Percentiles rank a stretch among this genome's conserved stretches.
Conservation (phyloP, 1,284 basidiomycete genomes). For the Boletellus sp. region DNA sequence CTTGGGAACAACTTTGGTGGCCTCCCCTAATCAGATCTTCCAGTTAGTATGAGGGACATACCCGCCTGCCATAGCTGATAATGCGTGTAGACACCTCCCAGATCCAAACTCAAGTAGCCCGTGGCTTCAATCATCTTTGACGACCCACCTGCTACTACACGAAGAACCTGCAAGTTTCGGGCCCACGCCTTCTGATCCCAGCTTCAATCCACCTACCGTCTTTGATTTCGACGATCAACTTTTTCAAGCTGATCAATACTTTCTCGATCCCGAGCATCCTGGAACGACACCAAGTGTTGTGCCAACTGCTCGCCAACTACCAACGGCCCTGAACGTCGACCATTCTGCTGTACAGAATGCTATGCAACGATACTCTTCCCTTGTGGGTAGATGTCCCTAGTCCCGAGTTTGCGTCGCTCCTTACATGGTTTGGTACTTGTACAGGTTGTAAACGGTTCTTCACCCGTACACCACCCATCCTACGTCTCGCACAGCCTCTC, state of each 20-base stretch:
- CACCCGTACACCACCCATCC: not conserved
- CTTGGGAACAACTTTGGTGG: not conserved
- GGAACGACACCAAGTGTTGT: not conserved
- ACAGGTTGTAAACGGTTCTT: not conserved
- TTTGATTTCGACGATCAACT: too few species aligned
- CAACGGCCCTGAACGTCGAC: too few species aligned
- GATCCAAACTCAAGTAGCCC: too few species aligned
- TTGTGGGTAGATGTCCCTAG: slow-evolving; percentile 1
- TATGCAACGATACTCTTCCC: accelerated
- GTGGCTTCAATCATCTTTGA: not conserved
- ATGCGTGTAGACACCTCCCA: slow-evolving; percentile 1
- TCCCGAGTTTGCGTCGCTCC: not conserved
- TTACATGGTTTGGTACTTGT: not conserved
- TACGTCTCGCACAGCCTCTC: not conserved
- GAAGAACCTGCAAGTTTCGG: too few species aligned
- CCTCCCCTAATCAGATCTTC: slow-evolving; percentile 5
- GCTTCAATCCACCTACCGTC: accelerated
- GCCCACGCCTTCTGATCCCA: accelerated
- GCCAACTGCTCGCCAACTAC: not conserved
- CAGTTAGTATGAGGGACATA: slow-evolving; percentile 4
- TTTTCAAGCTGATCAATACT: not conserved
- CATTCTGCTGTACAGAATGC: accelerated
- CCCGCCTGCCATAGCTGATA: not conserved
- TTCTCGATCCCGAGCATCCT: not conserved
- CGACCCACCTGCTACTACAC: too few species aligned